These are phyloP conservation scores for Gastrolobium bilobum DNA, from an alignment of 306 rosid genomes.

Conservation along the genomic window DNA sequence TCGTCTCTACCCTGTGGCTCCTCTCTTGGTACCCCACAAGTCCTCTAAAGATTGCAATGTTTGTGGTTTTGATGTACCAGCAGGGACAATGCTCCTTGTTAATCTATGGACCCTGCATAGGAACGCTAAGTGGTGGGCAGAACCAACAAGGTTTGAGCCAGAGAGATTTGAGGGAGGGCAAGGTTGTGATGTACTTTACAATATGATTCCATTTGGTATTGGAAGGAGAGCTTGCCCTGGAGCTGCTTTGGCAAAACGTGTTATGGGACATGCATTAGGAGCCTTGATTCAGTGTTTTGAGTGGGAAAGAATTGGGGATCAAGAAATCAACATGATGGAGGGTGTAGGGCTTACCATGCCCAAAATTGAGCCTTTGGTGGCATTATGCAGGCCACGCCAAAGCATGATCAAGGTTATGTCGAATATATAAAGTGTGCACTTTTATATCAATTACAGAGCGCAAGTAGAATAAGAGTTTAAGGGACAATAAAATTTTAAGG, in stretches of 20 bases:
- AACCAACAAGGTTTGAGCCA: slow-evolving; percentile 53
- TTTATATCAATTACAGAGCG: too few species aligned
- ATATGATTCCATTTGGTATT: slow-evolving; percentile 60
- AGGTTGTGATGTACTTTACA: slow-evolving; percentile 8
- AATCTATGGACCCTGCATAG: slow-evolving; percentile 63
- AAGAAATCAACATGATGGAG: slow-evolving; percentile 53
- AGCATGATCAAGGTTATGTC: slow-evolving; percentile 28
- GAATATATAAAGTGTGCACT: not conserved
- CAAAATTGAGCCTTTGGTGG: slow-evolving; percentile 47
- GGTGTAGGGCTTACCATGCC: slow-evolving; percentile 38
- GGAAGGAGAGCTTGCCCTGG: slow-evolving; percentile 69
- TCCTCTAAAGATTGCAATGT: slow-evolving; percentile 50
- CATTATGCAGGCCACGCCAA: slow-evolving; percentile 48
- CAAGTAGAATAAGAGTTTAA: too few species aligned
- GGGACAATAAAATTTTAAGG: too few species aligned
- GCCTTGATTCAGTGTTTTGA: slow-evolving; percentile 52
- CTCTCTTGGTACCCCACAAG: slow-evolving; percentile 55
- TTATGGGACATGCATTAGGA: slow-evolving; percentile 45
- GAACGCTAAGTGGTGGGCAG: slow-evolving; percentile 46
- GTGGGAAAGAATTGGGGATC: slow-evolving; percentile 41
- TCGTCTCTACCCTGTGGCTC: slow-evolving; percentile 52
- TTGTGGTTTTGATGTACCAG: slow-evolving; percentile 54
- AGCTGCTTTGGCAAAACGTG: slow-evolving; percentile 43
- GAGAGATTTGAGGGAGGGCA: slow-evolving; percentile 53
- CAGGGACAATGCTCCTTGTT: slow-evolving; percentile 55